Base-by-base conservation (phyloP, 257 asterid species). In the Gentiana dahurica region DNA sequence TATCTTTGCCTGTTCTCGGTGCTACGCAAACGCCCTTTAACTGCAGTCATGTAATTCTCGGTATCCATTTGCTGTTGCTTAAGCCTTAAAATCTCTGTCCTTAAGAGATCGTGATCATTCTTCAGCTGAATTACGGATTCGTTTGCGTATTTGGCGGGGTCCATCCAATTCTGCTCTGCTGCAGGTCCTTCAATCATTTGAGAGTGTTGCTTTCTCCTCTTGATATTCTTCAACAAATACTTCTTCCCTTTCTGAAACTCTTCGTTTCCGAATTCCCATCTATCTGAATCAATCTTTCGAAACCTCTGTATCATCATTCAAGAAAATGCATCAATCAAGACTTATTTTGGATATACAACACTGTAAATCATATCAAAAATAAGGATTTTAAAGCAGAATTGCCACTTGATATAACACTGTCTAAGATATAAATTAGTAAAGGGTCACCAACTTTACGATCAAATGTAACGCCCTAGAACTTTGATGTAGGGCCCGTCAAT, bases 261-360 rank as follows among this genome's bases (percentile, higher is more conserved):
- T 51, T 77, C 85, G 33, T 87, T 87, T 0, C 94, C 96, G 8
- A 91, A 91, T 45, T 91, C 95, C 95, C 94, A 91, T 68, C 86
- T 82, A 36, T 83, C 98, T 1, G 97, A 65, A 60, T 91, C 94
- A 5, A 87, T 65, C 76, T 91, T 91, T 75, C 93, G 75, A 75
- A 91, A 91, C 62, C 95, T 65, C 97, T 87, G 72, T 61, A 36
- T 55, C 58, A 44, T 49, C 32, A 68, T 62, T 48, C 24, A 33
- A 1, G 39, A 15, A 24, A 24, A 50, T 60, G 51, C 49, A 13
- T 52, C 51, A 60, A 24, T 67, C 49, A 48, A 47, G 24, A 24
- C 24, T 24, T 24, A 24, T 24, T 24, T 24, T 24, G 24, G 24
- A 4, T 60, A 10, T 3, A 35, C 44, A 35, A 24, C 24, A 24